Evolutionary conservation across 805 yeast species (phyloP), one percentile per base, ranked within the genome.

Genomic region (Kodamaea sagamina): DNA sequence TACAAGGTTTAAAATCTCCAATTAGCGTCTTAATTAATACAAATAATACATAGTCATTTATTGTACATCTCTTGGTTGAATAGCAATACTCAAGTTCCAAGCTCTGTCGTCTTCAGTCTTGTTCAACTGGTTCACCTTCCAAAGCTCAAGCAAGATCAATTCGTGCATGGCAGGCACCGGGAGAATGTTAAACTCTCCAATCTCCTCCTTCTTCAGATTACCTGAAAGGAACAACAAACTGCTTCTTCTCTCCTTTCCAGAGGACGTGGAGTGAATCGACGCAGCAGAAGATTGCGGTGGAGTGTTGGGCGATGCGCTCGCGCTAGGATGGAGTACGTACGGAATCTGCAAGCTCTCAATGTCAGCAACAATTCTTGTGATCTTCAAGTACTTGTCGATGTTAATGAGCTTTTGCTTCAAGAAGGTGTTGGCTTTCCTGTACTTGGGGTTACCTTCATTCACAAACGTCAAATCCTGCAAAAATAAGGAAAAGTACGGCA

Each of bases 381-480:
- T 75, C 57, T 81, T 83, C 61, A 75, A 72, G 55, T 82, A 83
- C 58, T 86, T 86, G 58, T 84, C 93, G 49, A 86, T 77, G 55
- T 86, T 85, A 54, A 86, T 78, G 49, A 84, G 67, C 52, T 77
- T 78, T 54, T 78, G 79, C 48, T 73, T 73, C 53, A 79, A 66
- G 53, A 78, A 78, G 4, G 68, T 75, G 47, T 80, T 78, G 4
- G 84, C 81, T 47, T 72, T 77, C 57, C 90, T 71, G 58, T 68
- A 81, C 52, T 79, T 82, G 29, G 84, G 75, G 57, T 86, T 86
- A n/a, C 93, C 92, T 52, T 86, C 95, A 40, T 81, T 76, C n/a
- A 85, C 79, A 64, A 86, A 85, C 0, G 90, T 85, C 53, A 86
- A 69, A 62, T 86, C 95, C 62, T 84, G 93, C 35, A 86, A 65